Percentiles rank a stretch among this genome's conserved stretches.
Conservation (phyloP, 2,329 filamentous ascomycete species). For the Ceratocystis diversiconidia region DNA sequence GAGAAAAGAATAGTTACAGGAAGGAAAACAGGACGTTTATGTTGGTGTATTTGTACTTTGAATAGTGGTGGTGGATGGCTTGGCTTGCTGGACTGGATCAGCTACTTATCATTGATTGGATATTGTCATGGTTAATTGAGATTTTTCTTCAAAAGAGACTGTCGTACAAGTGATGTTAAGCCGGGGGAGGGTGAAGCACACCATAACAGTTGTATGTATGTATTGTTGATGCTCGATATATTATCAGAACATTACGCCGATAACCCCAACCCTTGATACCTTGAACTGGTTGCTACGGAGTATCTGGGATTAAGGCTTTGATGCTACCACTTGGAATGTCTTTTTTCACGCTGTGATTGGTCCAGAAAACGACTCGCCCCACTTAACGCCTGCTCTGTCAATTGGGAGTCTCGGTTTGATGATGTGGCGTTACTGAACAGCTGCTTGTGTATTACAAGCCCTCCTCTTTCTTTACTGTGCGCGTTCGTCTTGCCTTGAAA, state of each 20-base stretch:
- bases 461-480: not conserved
- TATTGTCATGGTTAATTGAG: not conserved
- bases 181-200: too few relatives aligned
- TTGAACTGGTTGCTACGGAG: not conserved
- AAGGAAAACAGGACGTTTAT: too few relatives aligned
- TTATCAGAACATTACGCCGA: not conserved
- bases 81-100: too few relatives aligned
- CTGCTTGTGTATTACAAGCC: not conserved
- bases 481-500: not conserved
- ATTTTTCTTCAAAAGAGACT: too few relatives aligned
- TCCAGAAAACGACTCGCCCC: not conserved
- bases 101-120: not conserved
- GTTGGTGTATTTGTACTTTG: too few relatives aligned
- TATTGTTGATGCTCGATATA: too few relatives aligned
- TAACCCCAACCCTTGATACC: not conserved
- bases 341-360: not conserved
- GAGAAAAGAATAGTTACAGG: not conserved
- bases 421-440: constrained; percentile 1
- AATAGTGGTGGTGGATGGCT: too few relatives aligned
- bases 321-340: not conserved
- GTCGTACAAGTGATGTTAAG: too few relatives aligned
- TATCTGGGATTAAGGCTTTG: not conserved
- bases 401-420: not conserved
- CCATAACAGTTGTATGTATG: too few relatives aligned
- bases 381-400: not conserved